Evolutionary conservation across 2,329 filamentous ascomycete genomes (phyloP).

Genomic region (Botrytis elliptica): DNA sequence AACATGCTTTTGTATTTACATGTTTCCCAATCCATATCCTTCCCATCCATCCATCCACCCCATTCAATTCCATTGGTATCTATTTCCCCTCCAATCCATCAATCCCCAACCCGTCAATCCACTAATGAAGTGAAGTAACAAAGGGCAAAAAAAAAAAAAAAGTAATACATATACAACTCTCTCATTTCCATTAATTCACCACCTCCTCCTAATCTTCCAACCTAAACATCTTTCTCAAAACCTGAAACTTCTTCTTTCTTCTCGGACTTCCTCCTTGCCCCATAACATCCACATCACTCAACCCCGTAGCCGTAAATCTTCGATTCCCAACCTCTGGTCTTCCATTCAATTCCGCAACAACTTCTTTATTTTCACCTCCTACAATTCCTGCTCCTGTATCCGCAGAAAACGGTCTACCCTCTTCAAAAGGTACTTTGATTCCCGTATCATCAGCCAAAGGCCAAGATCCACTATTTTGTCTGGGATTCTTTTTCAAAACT

Average conservation of each 20-base stretch:
- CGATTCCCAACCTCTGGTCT: slow-evolving; percentile 30
- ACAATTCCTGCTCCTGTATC: slow-evolving; percentile 21
- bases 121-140: neutral
- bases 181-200: neutral
- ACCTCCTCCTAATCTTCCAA: slow-evolving; percentile 48
- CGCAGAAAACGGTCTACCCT: slow-evolving; percentile 34
- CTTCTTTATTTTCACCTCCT: slow-evolving; percentile 24
- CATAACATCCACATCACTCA: slow-evolving; percentile 28
- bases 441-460: slow-evolving; percentile 42
- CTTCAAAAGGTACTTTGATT: slow-evolving; percentile 35
- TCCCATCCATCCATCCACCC: neutral
- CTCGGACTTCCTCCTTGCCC: slow-evolving; percentile 22
- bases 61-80: neutral
- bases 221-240: slow-evolving; percentile 64
- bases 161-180: neutral
- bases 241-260: slow-evolving; percentile 68
- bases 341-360: slow-evolving; percentile 20
- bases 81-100: neutral
- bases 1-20: neutral
- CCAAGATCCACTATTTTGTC: slow-evolving; percentile 47
- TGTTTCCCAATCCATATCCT: neutral
- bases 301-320: slow-evolving; percentile 33
- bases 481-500: slow-evolving; percentile 47
- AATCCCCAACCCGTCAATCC: neutral
- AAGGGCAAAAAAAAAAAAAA: neutral